phyloP scores from a whole-genome alignment of 1,139 yeast genomes.

The Zygoascus sp. region DNA sequence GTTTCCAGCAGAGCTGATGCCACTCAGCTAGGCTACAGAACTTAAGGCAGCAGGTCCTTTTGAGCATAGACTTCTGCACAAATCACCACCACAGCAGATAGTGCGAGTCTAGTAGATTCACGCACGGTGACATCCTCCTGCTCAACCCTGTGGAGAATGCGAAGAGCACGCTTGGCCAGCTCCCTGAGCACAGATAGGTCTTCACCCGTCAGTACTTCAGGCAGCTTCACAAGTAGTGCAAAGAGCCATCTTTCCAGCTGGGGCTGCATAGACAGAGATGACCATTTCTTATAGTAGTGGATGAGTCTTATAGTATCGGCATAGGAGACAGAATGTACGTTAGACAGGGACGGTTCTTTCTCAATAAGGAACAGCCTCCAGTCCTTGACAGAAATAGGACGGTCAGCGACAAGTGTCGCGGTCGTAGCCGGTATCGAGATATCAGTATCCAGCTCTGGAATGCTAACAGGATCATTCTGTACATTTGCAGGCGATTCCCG shows the following conservation, averaged over 20 bases:
- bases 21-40: no score
- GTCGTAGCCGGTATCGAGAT: not conserved
- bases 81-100: constrained; percentile 32
- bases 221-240: constrained; percentile 37
- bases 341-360: not conserved
- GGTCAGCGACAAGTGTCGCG: not conserved
- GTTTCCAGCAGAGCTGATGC: no score
- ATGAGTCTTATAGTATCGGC: constrained; percentile 23
- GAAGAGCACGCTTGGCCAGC: constrained; percentile 36
- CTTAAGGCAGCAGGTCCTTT: constrained; percentile 29
- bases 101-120: constrained; percentile 5
- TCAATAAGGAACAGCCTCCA: constrained; percentile 7
- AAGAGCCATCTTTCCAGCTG: constrained; percentile 38
- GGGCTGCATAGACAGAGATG: constrained; percentile 19
- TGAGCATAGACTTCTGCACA: constrained; percentile 35
- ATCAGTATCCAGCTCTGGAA: constrained; percentile 26
- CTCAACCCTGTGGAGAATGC: not conserved
- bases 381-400: not conserved
- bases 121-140: not conserved
- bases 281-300: constrained; percentile 29
- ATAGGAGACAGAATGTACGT: not conserved
- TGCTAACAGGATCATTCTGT: no score
- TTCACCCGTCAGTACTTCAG: constrained; percentile 35
- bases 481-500: no score
- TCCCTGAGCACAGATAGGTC: constrained; percentile 40